A percentile compares a stretch with the other conserved stretches of the same genome.
phyloP scores from a whole-genome alignment of 2,329 filamentous ascomycete species.

The Xylariaceae sp. region DNA sequence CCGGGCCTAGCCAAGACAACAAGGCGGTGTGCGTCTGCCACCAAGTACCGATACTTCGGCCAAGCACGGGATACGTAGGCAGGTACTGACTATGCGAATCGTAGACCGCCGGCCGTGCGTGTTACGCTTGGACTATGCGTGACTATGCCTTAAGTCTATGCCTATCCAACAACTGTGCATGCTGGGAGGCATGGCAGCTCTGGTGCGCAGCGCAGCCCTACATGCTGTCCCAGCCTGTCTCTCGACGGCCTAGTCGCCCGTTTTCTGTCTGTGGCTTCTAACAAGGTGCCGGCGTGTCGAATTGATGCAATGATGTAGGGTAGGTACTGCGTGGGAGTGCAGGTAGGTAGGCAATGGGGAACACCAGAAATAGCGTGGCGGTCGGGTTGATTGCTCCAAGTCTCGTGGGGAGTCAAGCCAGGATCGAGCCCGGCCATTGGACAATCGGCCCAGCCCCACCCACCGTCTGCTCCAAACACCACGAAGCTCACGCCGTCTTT shows the following conservation, averaged over 20 bases:
- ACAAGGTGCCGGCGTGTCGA: neutral
- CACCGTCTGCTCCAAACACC: neutral
- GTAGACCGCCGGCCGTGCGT: neutral
- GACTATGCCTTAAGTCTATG: neutral
- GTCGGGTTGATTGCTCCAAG: conserved; percentile 10
- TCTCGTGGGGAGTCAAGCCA: neutral
- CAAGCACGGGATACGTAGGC: neutral
- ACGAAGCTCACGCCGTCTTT: conserved; percentile 3
- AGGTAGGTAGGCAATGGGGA: neutral
- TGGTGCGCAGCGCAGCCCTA: conserved; percentile 16
- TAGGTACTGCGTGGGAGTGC: neutral
- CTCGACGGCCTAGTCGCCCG: conserved; percentile 12
- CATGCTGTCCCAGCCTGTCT: conserved; percentile 7
- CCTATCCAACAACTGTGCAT: neutral
- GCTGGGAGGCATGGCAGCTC: conserved; percentile 4
- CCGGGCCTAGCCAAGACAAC: conserved; percentile 44
- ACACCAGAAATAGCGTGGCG: conserved; percentile 6
- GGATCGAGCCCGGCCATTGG: neutral
- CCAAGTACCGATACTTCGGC: conserved; percentile 25
- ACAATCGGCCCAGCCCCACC: conserved; percentile 8
- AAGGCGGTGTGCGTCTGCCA: conserved; percentile 32
- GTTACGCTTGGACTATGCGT: neutral
- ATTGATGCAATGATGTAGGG: neutral
- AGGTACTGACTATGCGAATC: neutral
- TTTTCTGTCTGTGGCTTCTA: conserved; percentile 10